phyloP scores from a whole-genome alignment of 78 protist genomes.

The Capsaspora owczarzaki region DNA sequence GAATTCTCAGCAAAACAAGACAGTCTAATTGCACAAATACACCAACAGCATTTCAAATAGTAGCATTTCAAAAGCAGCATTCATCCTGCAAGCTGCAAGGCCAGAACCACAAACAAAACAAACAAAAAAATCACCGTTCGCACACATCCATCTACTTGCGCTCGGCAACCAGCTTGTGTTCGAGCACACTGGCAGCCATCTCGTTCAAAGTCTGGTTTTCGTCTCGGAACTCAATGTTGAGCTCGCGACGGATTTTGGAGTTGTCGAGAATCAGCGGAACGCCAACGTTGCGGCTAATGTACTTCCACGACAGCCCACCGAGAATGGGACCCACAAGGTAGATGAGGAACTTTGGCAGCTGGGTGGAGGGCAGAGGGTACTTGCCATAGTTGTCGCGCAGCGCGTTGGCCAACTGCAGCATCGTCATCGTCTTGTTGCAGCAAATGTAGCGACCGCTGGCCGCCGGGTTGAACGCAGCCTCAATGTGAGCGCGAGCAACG shows the following conservation, averaged over 20 bases:
- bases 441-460: constrained; percentile 23
- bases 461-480: neutral
- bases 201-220: too few species aligned
- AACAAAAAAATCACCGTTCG: too few species aligned
- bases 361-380: neutral
- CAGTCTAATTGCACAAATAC: too few species aligned
- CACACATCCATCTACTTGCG: too few species aligned
- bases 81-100: too few species aligned
- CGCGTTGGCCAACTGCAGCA: neutral
- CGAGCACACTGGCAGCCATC: too few species aligned
- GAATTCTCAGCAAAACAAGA: too few species aligned
- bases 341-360: constrained; percentile 3
- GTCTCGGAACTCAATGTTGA: neutral
- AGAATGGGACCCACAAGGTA: neutral
- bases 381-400: neutral
- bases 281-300: neutral
- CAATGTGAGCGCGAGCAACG: constrained; percentile 35
- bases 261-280: neutral
- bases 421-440: neutral
- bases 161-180: too few species aligned
- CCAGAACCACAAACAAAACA: too few species aligned
- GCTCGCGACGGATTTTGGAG: neutral
- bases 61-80: too few species aligned
- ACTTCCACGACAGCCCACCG: neutral
- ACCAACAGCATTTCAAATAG: too few species aligned